Evolutionary conservation across 2,329 filamentous ascomycete species (phyloP).

Genomic region (Exophiala sp.): DNA sequence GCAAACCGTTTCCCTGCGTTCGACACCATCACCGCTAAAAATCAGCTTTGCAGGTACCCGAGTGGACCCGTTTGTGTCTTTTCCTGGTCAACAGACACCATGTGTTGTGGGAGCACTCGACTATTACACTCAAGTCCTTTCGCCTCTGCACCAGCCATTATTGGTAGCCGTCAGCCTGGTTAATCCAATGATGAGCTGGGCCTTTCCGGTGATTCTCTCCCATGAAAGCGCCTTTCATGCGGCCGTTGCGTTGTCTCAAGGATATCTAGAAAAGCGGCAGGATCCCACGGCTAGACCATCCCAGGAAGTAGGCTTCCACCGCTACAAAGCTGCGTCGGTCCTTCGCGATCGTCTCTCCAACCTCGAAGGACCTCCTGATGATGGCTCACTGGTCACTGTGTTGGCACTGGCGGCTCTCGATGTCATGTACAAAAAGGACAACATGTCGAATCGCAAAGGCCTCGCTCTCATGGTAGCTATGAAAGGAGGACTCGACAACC

Average conservation of each 20-base stretch:
- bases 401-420: constrained; percentile 16
- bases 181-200: constrained; percentile 16
- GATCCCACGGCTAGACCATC: constrained; percentile 6
- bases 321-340: constrained; percentile 7
- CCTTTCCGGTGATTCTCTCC: constrained; percentile 11
- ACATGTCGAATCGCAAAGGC: constrained; percentile 12
- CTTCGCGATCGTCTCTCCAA: constrained; percentile 7
- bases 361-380: constrained; percentile 9
- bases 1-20: background rate
- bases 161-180: constrained; percentile 10
- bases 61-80: constrained; percentile 11
- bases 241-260: constrained; percentile 17
- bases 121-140: constrained; percentile 11
- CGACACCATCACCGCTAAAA: constrained; percentile 3
- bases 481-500: constrained; percentile 19
- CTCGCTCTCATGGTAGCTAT: constrained; percentile 17
- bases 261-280: constrained; percentile 13
- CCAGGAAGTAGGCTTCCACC: constrained; percentile 13
- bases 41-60: constrained; percentile 8
- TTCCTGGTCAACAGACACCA: constrained; percentile 13
- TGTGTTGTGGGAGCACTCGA: constrained; percentile 14
- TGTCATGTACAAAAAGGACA: constrained; percentile 11
- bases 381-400: constrained; percentile 14
- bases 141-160: constrained; percentile 13
- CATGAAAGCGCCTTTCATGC: constrained; percentile 15